A percentile compares a stretch with the other conserved stretches of the same genome.
Evolutionary conservation across 495 filamentous ascomycete genomes (phyloP).

Genomic region (Podospora appendiculata): DNA sequence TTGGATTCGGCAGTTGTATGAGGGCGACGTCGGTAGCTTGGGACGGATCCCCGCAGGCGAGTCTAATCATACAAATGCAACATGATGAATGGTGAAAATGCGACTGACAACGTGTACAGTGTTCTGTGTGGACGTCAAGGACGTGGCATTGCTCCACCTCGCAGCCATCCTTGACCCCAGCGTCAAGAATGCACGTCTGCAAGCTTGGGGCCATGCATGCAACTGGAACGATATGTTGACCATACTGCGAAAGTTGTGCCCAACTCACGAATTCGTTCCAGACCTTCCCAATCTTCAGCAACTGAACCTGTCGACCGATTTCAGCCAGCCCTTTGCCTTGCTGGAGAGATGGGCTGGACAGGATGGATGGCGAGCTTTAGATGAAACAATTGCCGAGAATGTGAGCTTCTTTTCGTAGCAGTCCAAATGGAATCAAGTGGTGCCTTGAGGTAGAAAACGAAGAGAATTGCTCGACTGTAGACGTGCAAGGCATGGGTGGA

Average conservation of each 20-base stretch:
- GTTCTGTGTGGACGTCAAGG: slow-evolving; percentile 9
- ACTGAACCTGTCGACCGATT: slow-evolving; percentile 14
- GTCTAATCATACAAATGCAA: too few species aligned
- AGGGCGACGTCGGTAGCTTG: too few species aligned
- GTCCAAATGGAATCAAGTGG: too few species aligned
- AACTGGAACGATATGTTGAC: slow-evolving; percentile 31
- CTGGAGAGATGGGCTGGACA: slow-evolving; percentile 21
- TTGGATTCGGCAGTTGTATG: too few species aligned
- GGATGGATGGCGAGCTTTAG: slow-evolving; percentile 5
- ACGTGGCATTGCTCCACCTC: slow-evolving; percentile 40
- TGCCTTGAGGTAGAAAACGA: too few species aligned
- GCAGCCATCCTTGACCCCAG: slow-evolving; percentile 34
- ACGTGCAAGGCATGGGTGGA: too few species aligned
- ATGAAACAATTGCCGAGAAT: slow-evolving; percentile 2
- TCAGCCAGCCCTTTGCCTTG: slow-evolving; percentile 19
- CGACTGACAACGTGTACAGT: too few species aligned
- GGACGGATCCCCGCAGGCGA: too few species aligned
- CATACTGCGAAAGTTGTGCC: slow-evolving; percentile 24
- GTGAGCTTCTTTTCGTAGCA: too few species aligned
- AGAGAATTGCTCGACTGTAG: too few species aligned
- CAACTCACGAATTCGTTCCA: slow-evolving; percentile 3
- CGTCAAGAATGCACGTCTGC: slow-evolving; percentile 37
- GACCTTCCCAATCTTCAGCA: slow-evolving; percentile 7
- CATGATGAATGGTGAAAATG: too few species aligned
- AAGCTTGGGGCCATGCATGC: slow-evolving; percentile 32